Percentiles rank a stretch among this genome's conserved stretches.
Evolutionary conservation across 2,329 filamentous ascomycete species (phyloP).

Genomic region (Hypoxylon sp.): DNA sequence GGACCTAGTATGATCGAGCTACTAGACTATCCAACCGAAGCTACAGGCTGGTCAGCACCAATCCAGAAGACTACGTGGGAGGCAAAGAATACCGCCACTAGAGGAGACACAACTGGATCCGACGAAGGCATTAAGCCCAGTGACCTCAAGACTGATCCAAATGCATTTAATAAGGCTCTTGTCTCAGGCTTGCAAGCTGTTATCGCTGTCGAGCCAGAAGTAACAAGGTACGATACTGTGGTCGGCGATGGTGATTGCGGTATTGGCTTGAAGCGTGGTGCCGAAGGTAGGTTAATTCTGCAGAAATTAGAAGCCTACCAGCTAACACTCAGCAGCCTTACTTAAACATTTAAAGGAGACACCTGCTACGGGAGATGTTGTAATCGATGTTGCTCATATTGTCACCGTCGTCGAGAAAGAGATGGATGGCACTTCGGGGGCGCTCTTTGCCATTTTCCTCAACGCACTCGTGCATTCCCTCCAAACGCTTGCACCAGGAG

Average conservation of each 20-base stretch:
- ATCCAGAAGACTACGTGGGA: conserved; percentile 71
- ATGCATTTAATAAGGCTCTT: conserved; percentile 60
- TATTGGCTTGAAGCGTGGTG: conserved; percentile 83
- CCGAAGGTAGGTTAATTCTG: conserved; percentile 66
- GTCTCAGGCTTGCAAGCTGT: conserved; percentile 67
- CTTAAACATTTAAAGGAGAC: conserved; percentile 58
- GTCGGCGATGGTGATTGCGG: conserved; percentile 93
- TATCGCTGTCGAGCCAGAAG: conserved; percentile 72
- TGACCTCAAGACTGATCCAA: conserved; percentile 62
- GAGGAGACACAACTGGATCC: conserved; percentile 50
- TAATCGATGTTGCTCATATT: conserved; percentile 61
- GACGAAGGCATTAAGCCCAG: conserved; percentile 52
- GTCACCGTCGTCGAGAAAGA: conserved; percentile 63
- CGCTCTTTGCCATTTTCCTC: conserved; percentile 81
- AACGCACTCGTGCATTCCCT: conserved; percentile 79
- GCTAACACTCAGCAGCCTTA: conserved; percentile 53
- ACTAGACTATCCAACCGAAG: conserved; percentile 74
- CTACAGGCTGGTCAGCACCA: conserved; percentile 73
- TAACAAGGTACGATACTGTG: conserved; percentile 79
- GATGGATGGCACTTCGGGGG: conserved; percentile 71
- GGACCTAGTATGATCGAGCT: conserved; percentile 72
- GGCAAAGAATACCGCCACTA: conserved; percentile 58
- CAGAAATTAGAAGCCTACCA: background rate
- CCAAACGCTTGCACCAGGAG: conserved; percentile 52
- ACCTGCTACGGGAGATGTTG: conserved; percentile 60